phyloP scores from a whole-genome alignment of 1,139 yeast species.

The Candida sp. region DNA sequence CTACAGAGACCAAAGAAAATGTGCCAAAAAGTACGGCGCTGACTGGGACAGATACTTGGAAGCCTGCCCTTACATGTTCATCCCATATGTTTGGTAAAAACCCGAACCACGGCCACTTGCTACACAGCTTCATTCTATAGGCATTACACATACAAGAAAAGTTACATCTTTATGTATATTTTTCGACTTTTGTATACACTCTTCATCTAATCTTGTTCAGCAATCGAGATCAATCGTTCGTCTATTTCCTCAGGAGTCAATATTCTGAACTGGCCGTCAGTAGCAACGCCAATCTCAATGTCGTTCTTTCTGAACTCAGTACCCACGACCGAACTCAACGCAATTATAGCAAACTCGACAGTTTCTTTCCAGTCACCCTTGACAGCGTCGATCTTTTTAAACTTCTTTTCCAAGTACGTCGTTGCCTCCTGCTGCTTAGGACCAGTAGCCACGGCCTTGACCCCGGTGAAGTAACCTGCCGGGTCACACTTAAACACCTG shows the following conservation, averaged over 20 bases:
- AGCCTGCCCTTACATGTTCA: conserved; percentile 90
- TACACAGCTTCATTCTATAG: not conserved
- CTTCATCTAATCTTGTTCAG: conserved; percentile 80
- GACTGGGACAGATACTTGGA: conserved; percentile 91
- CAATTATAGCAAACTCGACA: conserved; percentile 87
- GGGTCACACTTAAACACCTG: conserved; percentile 93
- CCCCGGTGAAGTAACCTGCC: conserved; percentile 94
- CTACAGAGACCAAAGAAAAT: conserved; percentile 81
- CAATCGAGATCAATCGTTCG: conserved; percentile 90
- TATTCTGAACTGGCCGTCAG: conserved; percentile 67
- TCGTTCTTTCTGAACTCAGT: conserved; percentile 95
- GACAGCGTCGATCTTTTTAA: conserved; percentile 73
- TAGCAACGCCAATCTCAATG: conserved; percentile 91
- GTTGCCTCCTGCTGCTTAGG: conserved; percentile 98
- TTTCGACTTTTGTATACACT: not conserved
- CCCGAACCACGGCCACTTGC: not conserved
- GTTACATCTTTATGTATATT: not conserved
- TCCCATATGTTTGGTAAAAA: conserved; percentile 76
- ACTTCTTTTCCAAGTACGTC: conserved; percentile 89
- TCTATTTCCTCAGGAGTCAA: conserved; percentile 89
- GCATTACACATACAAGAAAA: not conserved
- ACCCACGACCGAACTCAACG: conserved; percentile 84
- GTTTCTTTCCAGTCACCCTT: conserved; percentile 90
- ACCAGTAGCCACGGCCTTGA: conserved; percentile 94
- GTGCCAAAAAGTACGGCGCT: conserved; percentile 85